Base-by-base conservation (phyloP, 768 basidiomycete genomes). In the Agrocybe chaxingu region DNA sequence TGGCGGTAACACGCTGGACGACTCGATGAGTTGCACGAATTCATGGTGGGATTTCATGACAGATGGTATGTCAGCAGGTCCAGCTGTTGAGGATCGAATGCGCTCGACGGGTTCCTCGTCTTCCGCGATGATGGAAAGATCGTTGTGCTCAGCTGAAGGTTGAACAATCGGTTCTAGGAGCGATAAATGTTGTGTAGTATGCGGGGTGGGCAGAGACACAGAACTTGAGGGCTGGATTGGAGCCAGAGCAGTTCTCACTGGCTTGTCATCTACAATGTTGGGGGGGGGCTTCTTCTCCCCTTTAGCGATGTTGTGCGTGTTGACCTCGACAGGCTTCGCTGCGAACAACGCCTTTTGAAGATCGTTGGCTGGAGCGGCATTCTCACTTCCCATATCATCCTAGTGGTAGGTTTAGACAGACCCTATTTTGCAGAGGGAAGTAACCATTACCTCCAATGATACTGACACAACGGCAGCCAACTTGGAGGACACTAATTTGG, bases 51-150 rank as follows among this genome's bases (percentile, higher is more conserved):
- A 10, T 34, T 37, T n/a, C 8, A 16, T 31, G 8, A 13, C 5
- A 24, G 24, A 24, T 24, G 24, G 24, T 24, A n/a, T 36, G 13
- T 38, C 35, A 36, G 29, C 13, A 30, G n/a, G 45, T 36, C 29
- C 52, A 30, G 53, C 39, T 34, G 45, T 62, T 7, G 68, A 71
- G 3, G 34, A 47, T 33, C 59, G 61, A 51, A 62, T 74, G 9
- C 65, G 63, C 48, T 87, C 84, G 3, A 64, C 64, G 2, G 69
- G 70, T 57, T 87, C 83, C 42, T 90, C 87, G 46, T 80, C 86
- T 66, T 89, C 87, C 0, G 77, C 81, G 48, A 89, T 88, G 47
- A 85, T 74, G 29, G 87, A 89, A 33, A 90, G 65, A 45, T 82
- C 78, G 38, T 73, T 75, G 34, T 64, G 70, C 32, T 70, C 65